Conservation (phyloP, 805 yeast genomes). For the Zygosaccharomyces bisporus region DNA sequence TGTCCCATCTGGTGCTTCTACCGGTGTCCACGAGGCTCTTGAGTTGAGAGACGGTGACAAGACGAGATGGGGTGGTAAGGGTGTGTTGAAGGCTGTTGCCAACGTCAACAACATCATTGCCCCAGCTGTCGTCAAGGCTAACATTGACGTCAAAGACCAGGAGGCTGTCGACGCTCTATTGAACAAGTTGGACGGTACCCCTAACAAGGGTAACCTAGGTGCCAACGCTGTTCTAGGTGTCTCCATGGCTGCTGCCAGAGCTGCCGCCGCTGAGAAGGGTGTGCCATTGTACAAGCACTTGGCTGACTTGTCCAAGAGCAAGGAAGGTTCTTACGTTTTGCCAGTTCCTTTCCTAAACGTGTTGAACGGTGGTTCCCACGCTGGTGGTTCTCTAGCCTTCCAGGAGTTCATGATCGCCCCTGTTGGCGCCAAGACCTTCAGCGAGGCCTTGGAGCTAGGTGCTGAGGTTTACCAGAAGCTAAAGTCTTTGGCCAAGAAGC, state of each 20-base stretch:
- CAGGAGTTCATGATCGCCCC: constrained; percentile 99
- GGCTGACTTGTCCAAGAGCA: constrained; percentile 67
- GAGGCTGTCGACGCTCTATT: constrained; percentile 81
- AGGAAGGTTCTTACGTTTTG: constrained; percentile 79
- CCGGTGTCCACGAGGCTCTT: constrained; percentile 97
- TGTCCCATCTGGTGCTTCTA: constrained; percentile 99
- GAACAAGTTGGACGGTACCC: constrained; percentile 86
- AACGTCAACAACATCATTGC: constrained; percentile 94
- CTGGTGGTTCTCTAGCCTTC: constrained; percentile 98
- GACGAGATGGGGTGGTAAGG: constrained; percentile 97
- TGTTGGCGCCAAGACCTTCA: constrained; percentile 80
- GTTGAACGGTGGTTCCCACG: constrained; percentile 99
- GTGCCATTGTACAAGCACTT: constrained; percentile 93
- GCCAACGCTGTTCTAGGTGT: constrained; percentile 99
- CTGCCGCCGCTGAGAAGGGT: constrained; percentile 94
- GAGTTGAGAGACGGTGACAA: constrained; percentile 98
- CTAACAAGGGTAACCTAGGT: constrained; percentile 95
- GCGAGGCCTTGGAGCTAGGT: constrained; percentile 96
- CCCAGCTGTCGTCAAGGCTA: constrained; percentile 82
- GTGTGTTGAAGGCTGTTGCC: constrained; percentile 94
- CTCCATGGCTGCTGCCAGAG: constrained; percentile 94
- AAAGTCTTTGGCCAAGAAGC: constrained; percentile 88
- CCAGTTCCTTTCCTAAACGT: constrained; percentile 99
- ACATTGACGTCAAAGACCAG: constrained; percentile 85
- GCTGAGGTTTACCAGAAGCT: constrained; percentile 97